These are phyloP conservation scores for Coccinonectria pachysandricola DNA, from an alignment of 2,329 filamentous ascomycete genomes.

Conservation along the genomic window DNA sequence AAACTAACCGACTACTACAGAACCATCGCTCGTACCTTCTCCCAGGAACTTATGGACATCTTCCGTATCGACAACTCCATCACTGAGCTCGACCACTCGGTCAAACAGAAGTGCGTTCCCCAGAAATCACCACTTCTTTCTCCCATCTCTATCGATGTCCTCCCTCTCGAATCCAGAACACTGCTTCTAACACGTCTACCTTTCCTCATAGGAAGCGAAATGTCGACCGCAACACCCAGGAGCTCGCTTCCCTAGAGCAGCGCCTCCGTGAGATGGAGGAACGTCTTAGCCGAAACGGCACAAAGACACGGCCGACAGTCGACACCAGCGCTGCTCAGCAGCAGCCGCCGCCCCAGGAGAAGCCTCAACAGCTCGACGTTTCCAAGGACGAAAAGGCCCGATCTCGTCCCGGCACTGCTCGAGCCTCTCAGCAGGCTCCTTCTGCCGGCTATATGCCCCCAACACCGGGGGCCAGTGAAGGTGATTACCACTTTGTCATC, in stretches of 20 bases:
- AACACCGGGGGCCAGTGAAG: conserved; percentile 52
- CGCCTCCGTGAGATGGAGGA: conserved; percentile 78
- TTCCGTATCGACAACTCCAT: conserved; percentile 79
- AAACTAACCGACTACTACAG: too few species aligned
- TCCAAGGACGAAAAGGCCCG: conserved; percentile 27
- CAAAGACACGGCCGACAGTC: conserved; percentile 11
- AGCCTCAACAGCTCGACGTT: conserved; percentile 11
- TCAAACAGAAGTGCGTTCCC: conserved; percentile 68
- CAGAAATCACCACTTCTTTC: conserved; percentile 5
- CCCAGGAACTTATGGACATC: conserved; percentile 73
- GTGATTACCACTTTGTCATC: conserved; percentile 40
- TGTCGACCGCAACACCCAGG: conserved; percentile 61
- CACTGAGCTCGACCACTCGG: conserved; percentile 60
- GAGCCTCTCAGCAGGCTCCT: conserved; percentile 39
- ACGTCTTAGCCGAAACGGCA: conserved; percentile 44
- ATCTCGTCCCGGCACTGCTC: conserved; percentile 46
- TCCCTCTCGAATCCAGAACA: conserved; percentile 1
- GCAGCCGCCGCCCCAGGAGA: conserved; percentile 7
- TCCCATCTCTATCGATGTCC: conserved; percentile 2
- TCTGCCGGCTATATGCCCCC: conserved; percentile 48
- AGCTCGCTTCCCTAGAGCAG: conserved; percentile 78
- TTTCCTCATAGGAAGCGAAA: conserved; percentile 57
- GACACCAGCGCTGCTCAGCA: conserved; percentile 13
- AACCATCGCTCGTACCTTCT: conserved; percentile 80
- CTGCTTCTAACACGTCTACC: conserved; percentile 7